Base-by-base conservation (phyloP, 192 early-diverging fungal species). In the Coemansia sp. region DNA sequence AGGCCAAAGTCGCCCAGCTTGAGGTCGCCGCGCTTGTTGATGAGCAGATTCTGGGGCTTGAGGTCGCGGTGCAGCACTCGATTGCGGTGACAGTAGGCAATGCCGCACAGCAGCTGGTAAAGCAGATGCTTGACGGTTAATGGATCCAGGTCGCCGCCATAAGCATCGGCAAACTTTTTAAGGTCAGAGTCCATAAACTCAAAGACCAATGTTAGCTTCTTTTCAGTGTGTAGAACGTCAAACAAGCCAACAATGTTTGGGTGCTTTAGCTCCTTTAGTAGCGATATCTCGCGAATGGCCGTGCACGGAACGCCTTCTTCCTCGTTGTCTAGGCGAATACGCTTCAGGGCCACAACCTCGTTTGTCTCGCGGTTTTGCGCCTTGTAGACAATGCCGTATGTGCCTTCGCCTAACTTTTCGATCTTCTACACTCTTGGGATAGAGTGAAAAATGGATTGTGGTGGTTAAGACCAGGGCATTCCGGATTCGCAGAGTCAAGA, bases 321-420 rank as follows among this genome's bases (percentile, higher is more conserved):
- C 62, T 92, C 91, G 63, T 94, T 94, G 67, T 94, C 92, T 41
- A 92, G 81, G 19, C 91, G 86, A 67, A 94, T 92, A 34, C 95
- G 87, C 79, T 99, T 99, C 56, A 99, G 81, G 19, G 97, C 97
- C 8, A 99, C 95, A n/a, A 98, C 91, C 61, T 95, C 95, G 67
- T 89, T 89, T 17, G 89, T 94, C 39, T 95, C 93, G 60, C 89
- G 80, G 82, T 95, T 94, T 72, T 98, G 95, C 3, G 96, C 98
- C 80, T 98, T 98, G 87, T 99, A 99, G 3, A 99, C 98, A 53
- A 98, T 94, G 33, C 95, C 97, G 71, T 98, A 99, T 3, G 98
- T 97, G 58, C 91, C 94, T 84, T 96, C 95, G 59, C 95, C 95
- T 3, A 98, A 83, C 75, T 98, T 98, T 84, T 98, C 95, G 54